phyloP scores from a whole-genome alignment of 75 land plant species.

The Pinus taeda region DNA sequence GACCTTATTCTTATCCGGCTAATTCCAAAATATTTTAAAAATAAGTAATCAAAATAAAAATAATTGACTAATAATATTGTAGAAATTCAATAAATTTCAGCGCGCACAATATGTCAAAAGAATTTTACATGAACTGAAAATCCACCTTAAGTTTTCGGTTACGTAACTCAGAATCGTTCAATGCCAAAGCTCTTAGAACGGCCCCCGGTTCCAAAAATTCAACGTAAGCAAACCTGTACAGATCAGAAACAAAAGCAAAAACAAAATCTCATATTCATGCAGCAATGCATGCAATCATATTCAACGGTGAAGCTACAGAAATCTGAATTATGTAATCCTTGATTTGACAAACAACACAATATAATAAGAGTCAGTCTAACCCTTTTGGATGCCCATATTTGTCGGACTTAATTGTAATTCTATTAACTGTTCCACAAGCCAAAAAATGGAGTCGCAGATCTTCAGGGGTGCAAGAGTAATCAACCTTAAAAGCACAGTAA shows the following conservation, averaged over 20 bases:
- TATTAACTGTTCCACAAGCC: slow-evolving; percentile 14
- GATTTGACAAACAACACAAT: too few species aligned
- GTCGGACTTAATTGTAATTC: slow-evolving; percentile 11
- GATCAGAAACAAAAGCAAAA: background rate
- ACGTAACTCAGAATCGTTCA: background rate
- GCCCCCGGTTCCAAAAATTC: background rate
- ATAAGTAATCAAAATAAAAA: too few species aligned
- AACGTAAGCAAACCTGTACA: background rate
- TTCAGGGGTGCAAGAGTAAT: slow-evolving; percentile 14
- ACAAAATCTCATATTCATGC: too few species aligned
- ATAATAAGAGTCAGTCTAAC: background rate
- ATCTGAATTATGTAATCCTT: too few species aligned
- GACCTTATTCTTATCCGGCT: too few species aligned
- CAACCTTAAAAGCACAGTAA: slow-evolving; percentile 4
- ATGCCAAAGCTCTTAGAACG: background rate
- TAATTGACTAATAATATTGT: too few species aligned
- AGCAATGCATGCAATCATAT: too few species aligned
- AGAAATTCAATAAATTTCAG: too few species aligned
- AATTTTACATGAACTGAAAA: too few species aligned
- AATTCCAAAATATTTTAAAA: too few species aligned
- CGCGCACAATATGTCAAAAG: too few species aligned
- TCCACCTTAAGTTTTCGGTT: background rate
- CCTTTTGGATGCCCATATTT: slow-evolving; percentile 15
- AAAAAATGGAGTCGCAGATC: slow-evolving; percentile 14
- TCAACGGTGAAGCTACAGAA: too few species aligned